Evolutionary conservation across 208 protist species (phyloP), one percentile per base, ranked within the genome.

Genomic region (Borovskyia barvae): DNA sequence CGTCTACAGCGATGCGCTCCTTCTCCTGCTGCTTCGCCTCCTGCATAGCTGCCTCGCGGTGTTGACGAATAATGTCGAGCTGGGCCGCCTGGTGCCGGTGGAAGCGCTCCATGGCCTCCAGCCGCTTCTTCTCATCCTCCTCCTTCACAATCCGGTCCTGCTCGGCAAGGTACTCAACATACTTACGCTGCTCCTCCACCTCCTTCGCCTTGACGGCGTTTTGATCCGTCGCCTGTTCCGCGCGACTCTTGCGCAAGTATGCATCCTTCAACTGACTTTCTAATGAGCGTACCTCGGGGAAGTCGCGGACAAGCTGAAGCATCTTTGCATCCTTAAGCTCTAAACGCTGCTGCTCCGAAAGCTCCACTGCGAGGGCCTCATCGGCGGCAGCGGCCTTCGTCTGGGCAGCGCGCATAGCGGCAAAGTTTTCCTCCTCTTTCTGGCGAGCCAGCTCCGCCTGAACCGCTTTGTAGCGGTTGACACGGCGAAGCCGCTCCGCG

Each of bases 1-100:
- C 86, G 39, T 96, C 88, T 42, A 96, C 91, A 1, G 80, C 85
- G n/a, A 91, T 80, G 35, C 88, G 84, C 75, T 96, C 91, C 72
- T 81, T 78, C 40, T 81, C 73, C 11, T 63, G 73, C 55, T 83
- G 63, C 63, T 80, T 72, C 25, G 78, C 83, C 56, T 93, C 87
- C 20, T 61, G 62, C 37, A 77, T 29, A 14, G 81, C 63, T 6
- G 73, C 54, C 47, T 74, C 49, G 50, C 78, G 75, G 36, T 81
- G 77, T 55, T 90, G 67, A n/a, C 77, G 73, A 40, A 96, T 96
- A 2, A 92, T 69, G 39, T 77, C 71, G 30, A 93, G 72, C 51
- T 93, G 86, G 42, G 71, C 85, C 14, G 63, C 74, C 68, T 94
- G 86, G 62, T 96, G 87, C 28, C 60, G 68, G 0, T 61, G 68